These are phyloP conservation scores for Oxytropis ochrocephala DNA, from an alignment of 306 rosid genomes.

Conservation along the genomic window DNA sequence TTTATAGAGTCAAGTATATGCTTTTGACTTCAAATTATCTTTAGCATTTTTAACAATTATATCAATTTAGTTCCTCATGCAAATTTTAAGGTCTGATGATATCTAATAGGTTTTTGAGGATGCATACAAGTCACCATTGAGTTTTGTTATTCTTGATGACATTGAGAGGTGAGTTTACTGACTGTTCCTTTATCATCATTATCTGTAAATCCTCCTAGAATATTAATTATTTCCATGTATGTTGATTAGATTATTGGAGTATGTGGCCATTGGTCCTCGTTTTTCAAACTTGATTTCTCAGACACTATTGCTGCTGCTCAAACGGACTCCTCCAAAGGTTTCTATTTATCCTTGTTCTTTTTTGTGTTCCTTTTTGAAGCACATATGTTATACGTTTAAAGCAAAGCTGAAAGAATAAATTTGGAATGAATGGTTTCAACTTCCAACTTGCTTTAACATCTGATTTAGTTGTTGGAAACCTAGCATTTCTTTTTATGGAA, in stretches of 20 bases:
- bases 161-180: constrained; percentile 67
- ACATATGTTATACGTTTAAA: constrained; percentile 3
- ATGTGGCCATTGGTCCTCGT: constrained; percentile 88
- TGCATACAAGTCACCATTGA: constrained; percentile 95
- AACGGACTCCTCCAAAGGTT: constrained; percentile 96
- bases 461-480: neutral
- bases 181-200: constrained; percentile 22
- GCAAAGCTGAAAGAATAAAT: neutral
- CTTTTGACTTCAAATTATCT: constrained; percentile 15
- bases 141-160: constrained; percentile 92
- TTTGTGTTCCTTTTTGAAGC: constrained; percentile 4
- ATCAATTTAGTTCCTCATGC: neutral
- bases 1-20: constrained; percentile 12
- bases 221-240: neutral
- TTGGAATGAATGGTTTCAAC: neutral
- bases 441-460: neutral
- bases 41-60: neutral
- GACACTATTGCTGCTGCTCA: constrained; percentile 77
- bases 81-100: constrained; percentile 19
- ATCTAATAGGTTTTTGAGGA: constrained; percentile 84
- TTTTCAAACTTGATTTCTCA: constrained; percentile 86
- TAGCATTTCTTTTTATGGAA: neutral
- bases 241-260: constrained; percentile 69
- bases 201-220: neutral
- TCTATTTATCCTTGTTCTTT: constrained; percentile 17